phyloP scores from a whole-genome alignment of 2,329 filamentous ascomycete species.

The Byssochlamys sp. region DNA sequence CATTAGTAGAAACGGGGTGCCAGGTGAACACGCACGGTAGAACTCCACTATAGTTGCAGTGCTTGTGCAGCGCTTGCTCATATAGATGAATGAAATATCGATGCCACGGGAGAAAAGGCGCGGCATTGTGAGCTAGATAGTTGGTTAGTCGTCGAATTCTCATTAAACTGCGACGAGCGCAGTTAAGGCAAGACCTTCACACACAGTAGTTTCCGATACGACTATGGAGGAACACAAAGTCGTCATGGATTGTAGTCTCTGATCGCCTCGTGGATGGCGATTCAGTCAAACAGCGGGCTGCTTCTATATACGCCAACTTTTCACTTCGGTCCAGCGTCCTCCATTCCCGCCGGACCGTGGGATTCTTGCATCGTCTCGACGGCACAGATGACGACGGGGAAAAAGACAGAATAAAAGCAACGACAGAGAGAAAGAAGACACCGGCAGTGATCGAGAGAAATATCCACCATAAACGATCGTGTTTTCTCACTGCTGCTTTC shows the following conservation, averaged over 20 bases:
- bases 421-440: background rate
- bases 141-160: background rate
- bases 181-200: background rate
- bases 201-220: background rate
- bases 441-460: background rate
- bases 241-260: background rate
- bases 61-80: conserved; percentile 16
- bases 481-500: background rate
- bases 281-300: background rate
- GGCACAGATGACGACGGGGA: background rate
- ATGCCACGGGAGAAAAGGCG: conserved; percentile 28
- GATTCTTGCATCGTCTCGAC: background rate
- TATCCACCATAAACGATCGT: background rate
- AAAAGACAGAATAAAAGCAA: background rate
- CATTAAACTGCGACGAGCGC: background rate
- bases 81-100: conserved; percentile 26
- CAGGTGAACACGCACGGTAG: conserved; percentile 5
- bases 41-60: conserved; percentile 16
- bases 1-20: background rate
- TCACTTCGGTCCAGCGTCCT: background rate
- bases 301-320: background rate
- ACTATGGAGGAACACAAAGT: background rate
- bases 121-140: conserved; percentile 18
- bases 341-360: background rate
- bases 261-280: background rate